Evolutionary conservation across 306 rosid genomes (phyloP), one percentile per base, ranked within the genome.

Genomic region (Phaseolus lunatus): DNA sequence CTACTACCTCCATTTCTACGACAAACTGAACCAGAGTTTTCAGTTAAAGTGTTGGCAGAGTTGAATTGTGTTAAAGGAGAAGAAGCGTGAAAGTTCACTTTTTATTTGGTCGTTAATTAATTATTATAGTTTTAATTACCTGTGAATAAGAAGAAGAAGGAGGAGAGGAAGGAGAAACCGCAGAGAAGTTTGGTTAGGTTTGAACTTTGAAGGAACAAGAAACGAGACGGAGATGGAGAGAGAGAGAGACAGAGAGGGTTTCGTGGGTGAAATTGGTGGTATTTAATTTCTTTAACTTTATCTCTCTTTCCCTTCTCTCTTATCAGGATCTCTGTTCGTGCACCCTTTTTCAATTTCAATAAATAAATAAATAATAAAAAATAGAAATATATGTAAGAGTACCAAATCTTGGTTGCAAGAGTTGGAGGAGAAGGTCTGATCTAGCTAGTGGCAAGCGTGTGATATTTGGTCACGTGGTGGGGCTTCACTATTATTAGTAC

Each of bases 1-100:
- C 87, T 58, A 84, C 83, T 82, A 83, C 78, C 81, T 92, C 96
- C 98, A 94, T 94, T 81, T 84, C 92, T 85, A 53, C 33, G 50
- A 67, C 67, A 85, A 80, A 84, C 63, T 45, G 10, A 78, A 68
- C 14, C 80, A 68, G 62, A 62, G 75, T 48, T 52, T 16, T 53
- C 33, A 52, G 11, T 61, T 61, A 61, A 27, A 33, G 24, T 33
- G 3, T 2, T 71, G 12, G 61, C 5, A 41, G 45, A 20, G 15
- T 27, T 50, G 1, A 10, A 4, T 67, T 27, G 16, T 22, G 62
- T 45, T 23, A 67, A 67, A n/a, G 16, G 9, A 7, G 24, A 56
- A 73, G 3, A 9, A 18, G 50, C 35, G 20, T 1, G 19, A 11
- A 8, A 5, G 37, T 14, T 47, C 15, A 6, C 16, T 59, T 23